A percentile compares a stretch with the other conserved stretches of the same genome.
phyloP scores from a whole-genome alignment of 192 early-diverging fungal species.

The Backusella sp. region DNA sequence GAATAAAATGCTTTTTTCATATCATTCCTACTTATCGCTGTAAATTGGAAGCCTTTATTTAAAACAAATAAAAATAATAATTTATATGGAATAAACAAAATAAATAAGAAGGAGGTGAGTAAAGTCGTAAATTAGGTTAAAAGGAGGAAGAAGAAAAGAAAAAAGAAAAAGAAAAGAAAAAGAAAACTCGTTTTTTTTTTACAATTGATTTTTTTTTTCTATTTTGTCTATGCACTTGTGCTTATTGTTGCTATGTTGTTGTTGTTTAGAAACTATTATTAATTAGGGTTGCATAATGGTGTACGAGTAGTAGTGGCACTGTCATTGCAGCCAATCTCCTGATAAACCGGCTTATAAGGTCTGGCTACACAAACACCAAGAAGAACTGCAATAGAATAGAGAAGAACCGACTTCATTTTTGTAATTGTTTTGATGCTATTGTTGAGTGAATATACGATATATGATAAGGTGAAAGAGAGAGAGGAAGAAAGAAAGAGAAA shows the following conservation, averaged over 20 bases:
- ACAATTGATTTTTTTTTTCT: not conserved
- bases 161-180: not conserved
- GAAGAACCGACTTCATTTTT: not conserved
- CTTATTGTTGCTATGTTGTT: not conserved
- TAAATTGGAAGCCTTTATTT: not conserved
- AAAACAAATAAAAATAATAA: not conserved
- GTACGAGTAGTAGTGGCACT: constrained; percentile 5
- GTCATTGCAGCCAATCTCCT: constrained; percentile 1
- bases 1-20: not conserved
- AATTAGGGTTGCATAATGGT: constrained; percentile 3
- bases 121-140: not conserved
- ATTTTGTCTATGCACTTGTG: not conserved
- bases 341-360: not conserved
- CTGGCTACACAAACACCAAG: not conserved
- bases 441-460: not conserved
- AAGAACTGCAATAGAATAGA: not conserved
- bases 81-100: not conserved
- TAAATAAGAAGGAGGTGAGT: not conserved
- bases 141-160: not conserved
- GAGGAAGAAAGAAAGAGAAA: not conserved
- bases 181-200: not conserved
- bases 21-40: not conserved
- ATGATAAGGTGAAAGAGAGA: not conserved
- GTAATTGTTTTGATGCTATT: not conserved
- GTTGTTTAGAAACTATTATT: not conserved